phyloP scores from a whole-genome alignment of 139 green algal genomes.

The Gonium pectorale region DNA sequence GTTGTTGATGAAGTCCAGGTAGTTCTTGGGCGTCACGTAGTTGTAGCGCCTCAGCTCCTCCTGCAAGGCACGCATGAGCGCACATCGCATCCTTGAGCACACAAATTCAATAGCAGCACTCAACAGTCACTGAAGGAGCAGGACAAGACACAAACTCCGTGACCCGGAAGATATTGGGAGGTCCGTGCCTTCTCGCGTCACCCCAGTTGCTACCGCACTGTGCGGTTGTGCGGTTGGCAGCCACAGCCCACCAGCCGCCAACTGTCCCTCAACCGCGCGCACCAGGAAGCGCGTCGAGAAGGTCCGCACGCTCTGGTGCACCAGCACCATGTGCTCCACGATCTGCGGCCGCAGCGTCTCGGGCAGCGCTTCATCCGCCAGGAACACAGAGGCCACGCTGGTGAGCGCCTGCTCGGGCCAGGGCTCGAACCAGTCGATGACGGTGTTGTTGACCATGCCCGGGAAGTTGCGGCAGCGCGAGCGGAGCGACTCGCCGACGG shows the following conservation, averaged over 20 bases:
- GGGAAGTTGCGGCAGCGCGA: conserved; percentile 90
- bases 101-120: too few relatives aligned
- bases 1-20: conserved; percentile 92
- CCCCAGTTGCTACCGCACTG: too few relatives aligned
- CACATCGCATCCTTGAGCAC: too few relatives aligned
- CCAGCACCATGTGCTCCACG: conserved; percentile 89
- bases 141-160: too few relatives aligned
- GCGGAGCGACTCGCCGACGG: conserved; percentile 81
- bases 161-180: too few relatives aligned
- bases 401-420: conserved; percentile 84
- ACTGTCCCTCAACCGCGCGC: neutral
- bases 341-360: conserved; percentile 64
- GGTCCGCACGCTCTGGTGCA: conserved; percentile 84
- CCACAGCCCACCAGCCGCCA: neutral
- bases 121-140: too few relatives aligned
- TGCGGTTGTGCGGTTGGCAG: neutral
- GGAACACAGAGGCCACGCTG: conserved; percentile 86
- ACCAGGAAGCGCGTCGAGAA: conserved; percentile 73
- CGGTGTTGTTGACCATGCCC: conserved; percentile 90
- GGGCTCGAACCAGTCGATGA: conserved; percentile 94
- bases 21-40: conserved; percentile 97
- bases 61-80: conserved; percentile 15
- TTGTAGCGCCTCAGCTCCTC: conserved; percentile 86
- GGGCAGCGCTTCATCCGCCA: conserved; percentile 74
- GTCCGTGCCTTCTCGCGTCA: too few relatives aligned